phyloP scores from a whole-genome alignment of 345 rosid species.

The Psidium friedrichsthalianum region DNA sequence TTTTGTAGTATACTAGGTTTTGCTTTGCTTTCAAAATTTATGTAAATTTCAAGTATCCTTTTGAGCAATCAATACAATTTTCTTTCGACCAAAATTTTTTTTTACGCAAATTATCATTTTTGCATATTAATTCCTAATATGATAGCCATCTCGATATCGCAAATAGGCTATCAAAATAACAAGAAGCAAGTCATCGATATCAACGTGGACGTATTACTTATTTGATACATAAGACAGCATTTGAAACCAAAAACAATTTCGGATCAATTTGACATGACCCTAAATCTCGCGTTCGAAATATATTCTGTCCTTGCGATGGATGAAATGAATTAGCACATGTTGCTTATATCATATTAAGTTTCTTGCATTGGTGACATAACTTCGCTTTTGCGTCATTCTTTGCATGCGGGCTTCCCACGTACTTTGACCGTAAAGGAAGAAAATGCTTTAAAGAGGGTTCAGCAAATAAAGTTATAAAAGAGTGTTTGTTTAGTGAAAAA shows the following conservation, averaged over 20 bases:
- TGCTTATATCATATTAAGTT: background rate
- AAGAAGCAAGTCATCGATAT: background rate
- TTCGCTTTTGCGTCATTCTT: background rate
- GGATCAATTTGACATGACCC: too few species aligned
- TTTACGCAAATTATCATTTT: too few species aligned
- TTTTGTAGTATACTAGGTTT: too few species aligned
- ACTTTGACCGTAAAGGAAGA: background rate
- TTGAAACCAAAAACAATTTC: too few species aligned
- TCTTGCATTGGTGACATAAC: background rate
- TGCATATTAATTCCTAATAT: background rate
- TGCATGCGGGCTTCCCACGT: background rate
- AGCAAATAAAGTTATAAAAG: background rate
- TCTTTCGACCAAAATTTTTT: too few species aligned
- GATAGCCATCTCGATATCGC: background rate
- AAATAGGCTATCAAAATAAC: background rate
- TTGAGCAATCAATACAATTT: too few species aligned
- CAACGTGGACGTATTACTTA: background rate
- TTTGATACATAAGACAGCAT: too few species aligned
- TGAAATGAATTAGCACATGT: background rate
- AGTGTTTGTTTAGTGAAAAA: background rate
- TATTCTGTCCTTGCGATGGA: background rate
- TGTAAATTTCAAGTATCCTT: too few species aligned
- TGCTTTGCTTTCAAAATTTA: too few species aligned
- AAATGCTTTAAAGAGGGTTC: background rate
- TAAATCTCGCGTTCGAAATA: background rate